Evolutionary conservation across 2,329 filamentous ascomycete species (phyloP).

Genomic region (Ambrosiella xylebori): DNA sequence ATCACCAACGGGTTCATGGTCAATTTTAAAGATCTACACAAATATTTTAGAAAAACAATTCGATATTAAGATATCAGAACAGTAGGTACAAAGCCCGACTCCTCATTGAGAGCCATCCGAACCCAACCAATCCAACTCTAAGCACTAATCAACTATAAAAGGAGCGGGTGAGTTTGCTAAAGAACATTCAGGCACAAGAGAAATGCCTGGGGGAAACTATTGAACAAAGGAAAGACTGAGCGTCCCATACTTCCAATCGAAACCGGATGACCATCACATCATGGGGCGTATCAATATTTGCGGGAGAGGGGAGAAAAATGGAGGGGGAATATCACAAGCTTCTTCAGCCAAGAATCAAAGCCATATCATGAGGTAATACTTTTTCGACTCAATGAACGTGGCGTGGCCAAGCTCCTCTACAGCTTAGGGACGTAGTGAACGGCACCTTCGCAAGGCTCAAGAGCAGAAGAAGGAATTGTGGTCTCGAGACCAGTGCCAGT

Average conservation of each 20-base stretch:
- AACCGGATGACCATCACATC: constrained; percentile 1
- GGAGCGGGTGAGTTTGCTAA: not conserved
- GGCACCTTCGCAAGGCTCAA: not conserved
- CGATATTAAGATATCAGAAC: not conserved
- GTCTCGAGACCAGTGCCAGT: constrained; percentile 6
- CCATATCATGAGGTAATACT: no score
- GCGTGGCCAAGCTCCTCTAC: not conserved
- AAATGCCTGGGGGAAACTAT: not conserved
- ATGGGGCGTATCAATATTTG: not conserved
- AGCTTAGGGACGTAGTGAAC: constrained; percentile 3
- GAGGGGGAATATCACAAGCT: not conserved
- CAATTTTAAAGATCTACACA: not conserved
- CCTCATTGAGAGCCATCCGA: not conserved
- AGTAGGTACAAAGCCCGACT: not conserved
- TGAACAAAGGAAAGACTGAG: not conserved
- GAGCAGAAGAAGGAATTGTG: not conserved
- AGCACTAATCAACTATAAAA: constrained; percentile 4
- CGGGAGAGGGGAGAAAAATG: not conserved
- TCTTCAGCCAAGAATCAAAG: not conserved
- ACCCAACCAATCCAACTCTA: not conserved
- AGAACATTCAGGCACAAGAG: not conserved
- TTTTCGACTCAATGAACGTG: not conserved
- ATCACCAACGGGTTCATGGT: not conserved
- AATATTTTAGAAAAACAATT: not conserved
- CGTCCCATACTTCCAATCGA: not conserved